Conservation (phyloP, 108 stramenopile species). For the Bacterosira constricta region DNA sequence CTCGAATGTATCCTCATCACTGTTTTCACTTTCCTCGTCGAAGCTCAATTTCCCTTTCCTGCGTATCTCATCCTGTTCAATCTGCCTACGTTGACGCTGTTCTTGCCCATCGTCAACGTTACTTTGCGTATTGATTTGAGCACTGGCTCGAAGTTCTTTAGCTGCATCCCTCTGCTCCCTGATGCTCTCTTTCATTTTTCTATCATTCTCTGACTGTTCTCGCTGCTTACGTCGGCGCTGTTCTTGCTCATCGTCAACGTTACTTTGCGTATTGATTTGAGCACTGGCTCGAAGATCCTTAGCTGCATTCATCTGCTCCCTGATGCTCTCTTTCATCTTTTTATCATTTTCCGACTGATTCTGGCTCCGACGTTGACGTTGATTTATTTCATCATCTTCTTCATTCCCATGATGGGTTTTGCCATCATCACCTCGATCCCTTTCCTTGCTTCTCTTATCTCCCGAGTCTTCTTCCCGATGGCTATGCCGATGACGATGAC, state of each 20-base stretch:
- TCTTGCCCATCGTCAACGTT: not conserved
- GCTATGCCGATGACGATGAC: not conserved
- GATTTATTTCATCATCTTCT: too few species aligned
- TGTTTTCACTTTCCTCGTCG: not conserved
- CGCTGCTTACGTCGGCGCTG: conserved; percentile 1
- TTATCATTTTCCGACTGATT: not conserved
- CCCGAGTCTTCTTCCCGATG: not conserved
- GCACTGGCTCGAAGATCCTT: not conserved
- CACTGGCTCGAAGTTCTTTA: not conserved
- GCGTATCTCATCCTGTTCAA: not conserved
- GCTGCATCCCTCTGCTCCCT: not conserved
- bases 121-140: not conserved
- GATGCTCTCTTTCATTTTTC: not conserved
- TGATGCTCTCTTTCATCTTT: not conserved
- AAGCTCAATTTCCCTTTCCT: not conserved
- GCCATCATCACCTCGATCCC: not conserved
- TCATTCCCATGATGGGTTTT: not conserved
- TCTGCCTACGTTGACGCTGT: not conserved
- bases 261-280: not conserved
- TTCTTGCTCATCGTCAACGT: not conserved
- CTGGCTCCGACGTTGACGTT: not conserved
- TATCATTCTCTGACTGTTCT: not conserved
- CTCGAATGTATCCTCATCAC: not conserved
- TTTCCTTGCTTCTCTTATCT: not conserved
- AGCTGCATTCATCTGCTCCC: not conserved